Evolutionary conservation across 768 basidiomycete species (phyloP), one percentile per base, ranked within the genome.

Genomic region (Tricholoma flavovirens): DNA sequence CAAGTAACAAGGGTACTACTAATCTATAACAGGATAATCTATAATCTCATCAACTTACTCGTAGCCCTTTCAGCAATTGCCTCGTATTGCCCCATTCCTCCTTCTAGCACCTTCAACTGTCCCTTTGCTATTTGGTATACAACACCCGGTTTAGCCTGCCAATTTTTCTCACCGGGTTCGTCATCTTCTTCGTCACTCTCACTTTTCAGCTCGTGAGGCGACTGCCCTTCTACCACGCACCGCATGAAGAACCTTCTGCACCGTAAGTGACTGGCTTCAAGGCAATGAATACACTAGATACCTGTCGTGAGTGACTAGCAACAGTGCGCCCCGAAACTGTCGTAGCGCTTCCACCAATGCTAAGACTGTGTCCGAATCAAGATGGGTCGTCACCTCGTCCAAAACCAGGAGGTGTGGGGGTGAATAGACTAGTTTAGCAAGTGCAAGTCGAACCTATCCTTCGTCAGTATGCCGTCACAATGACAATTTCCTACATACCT

Each of bases 321-420:
- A 69, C 29, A 87, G 63, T 1, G 78, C 83, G 0, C 87, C 86
- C 24, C 67, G 69, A 60, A 76, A 88, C 12, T 64, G 67, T 49
- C 73, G 73, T 40, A 88, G 70, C 7, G 81, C 77, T 19, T 72
- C 69, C 0, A 81, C 78, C 1, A 88, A 69, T 0, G 80, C 81
- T 56, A 76, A 68, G 30, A 87, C 81, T 2, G 83, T 86, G 22
- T 78, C 76, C 40, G 76, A 73, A 65, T 88, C 86, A 42, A 88
- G 68, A 69, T 88, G 87, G n/a, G 86, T 80, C 45, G 86, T 84
- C 4, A 84, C 80, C 65, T 88, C 87, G 59, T 82, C 80, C 21
- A 82, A 68, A 6, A 81, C 67, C 30, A 84, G 70, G 4, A 84
- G 72, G 58, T 82, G 77, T 5, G 86, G 84, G 2, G 78, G 66